Base-by-base conservation (phyloP, 441 rosid genomes). In the Raphanus hybrid region DNA sequence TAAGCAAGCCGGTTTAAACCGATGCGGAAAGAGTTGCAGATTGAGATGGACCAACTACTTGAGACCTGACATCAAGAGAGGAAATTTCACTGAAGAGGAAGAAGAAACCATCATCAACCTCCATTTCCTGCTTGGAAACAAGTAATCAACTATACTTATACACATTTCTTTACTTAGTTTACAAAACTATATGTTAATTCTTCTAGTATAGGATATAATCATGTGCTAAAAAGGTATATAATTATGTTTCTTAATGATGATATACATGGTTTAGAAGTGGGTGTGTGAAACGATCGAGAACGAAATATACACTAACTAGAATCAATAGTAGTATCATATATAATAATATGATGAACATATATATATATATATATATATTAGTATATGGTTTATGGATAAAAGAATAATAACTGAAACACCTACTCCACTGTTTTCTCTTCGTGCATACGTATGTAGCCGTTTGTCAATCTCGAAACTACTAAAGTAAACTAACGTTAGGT, bases 11-110 rank as follows among this genome's bases (percentile, higher is more conserved):
- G 88, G 88, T 59, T 73, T 84, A 76, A 83, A 84, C 50, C 67
- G 88, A 41, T 85, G 88, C 3, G 88, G 88, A 9, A 85, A 85
- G 84, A 85, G 88, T 71, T 84, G 88, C 62, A 77, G 89, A 67
- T 43, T 82, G 34, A 73, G 87, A 60, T 84, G 87, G 89, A 85
- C 84, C n/a, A 85, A 84, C 55, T 86, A 86, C 74, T 76, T 86
- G 72, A 80, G 88, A 78, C 88, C 88, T 14, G 84, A 84, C 39
- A 86, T 86, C 72, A 84, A 81, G 81, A 75, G 87, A 71, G 89
- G 89, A 48, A 81, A 76, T 35, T 86, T 86, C 81, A 73, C 85
- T 6, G 54, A 81, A 14, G 87, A 86, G 16, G 89, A 86, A 75
- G 85, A 86, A 67, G 73, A 81, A 79, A 43, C 85, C 18, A 84